Conservation (phyloP, 306 rosid genomes). For the Dalbergia oliveri region DNA sequence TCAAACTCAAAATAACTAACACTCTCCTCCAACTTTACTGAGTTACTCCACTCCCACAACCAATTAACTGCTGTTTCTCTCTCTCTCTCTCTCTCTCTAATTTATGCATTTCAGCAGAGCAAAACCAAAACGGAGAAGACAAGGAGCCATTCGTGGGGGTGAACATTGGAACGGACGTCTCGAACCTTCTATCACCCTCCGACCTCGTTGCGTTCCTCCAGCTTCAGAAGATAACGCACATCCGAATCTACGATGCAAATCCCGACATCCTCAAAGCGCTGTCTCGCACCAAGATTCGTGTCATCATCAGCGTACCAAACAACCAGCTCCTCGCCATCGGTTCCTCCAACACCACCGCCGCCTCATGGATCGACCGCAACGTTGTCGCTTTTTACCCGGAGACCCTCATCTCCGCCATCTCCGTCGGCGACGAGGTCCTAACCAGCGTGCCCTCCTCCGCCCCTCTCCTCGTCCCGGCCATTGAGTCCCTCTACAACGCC, state of each 20-base stretch:
- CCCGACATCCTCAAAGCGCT: slow-evolving; percentile 75
- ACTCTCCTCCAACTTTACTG: neutral
- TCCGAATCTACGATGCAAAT: slow-evolving; percentile 85
- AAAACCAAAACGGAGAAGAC: slow-evolving; percentile 41
- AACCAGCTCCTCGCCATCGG: slow-evolving; percentile 92
- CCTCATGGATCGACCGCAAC: slow-evolving; percentile 83
- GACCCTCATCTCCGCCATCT: slow-evolving; percentile 72
- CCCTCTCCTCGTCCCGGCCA: slow-evolving; percentile 79
- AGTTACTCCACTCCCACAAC: neutral
- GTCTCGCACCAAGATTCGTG: slow-evolving; percentile 72
- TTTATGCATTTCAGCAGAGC: slow-evolving; percentile 50
- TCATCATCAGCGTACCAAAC: slow-evolving; percentile 81
- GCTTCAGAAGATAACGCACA: slow-evolving; percentile 72
- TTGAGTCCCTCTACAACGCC: slow-evolving; percentile 79
- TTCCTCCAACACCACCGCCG: slow-evolving; percentile 92
- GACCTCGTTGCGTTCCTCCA: slow-evolving; percentile 74
- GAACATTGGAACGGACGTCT: slow-evolving; percentile 83
- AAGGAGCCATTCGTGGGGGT: slow-evolving; percentile 79
- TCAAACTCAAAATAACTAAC: neutral
- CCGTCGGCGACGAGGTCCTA: slow-evolving; percentile 95
- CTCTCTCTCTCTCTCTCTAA: too few relatives aligned
- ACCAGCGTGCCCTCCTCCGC: slow-evolving; percentile 75
- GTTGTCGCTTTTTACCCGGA: slow-evolving; percentile 79
- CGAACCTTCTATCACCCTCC: slow-evolving; percentile 59
- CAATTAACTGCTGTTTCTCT: neutral